Evolutionary conservation across 2,329 filamentous ascomycete species (phyloP).

Genomic region (Fusarium acutatum): DNA sequence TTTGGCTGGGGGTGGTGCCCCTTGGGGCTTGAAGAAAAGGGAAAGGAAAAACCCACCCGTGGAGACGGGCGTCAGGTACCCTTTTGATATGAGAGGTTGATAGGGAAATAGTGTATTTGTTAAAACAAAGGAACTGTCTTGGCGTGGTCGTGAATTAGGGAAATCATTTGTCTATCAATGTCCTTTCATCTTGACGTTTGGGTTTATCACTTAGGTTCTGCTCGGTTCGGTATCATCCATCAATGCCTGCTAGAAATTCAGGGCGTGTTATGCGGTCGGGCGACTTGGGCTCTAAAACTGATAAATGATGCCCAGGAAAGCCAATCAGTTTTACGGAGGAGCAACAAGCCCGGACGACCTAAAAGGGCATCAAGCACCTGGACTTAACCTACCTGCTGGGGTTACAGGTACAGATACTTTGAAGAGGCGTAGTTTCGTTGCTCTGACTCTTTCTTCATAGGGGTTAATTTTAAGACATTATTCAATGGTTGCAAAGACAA

Average conservation of each 20-base stretch:
- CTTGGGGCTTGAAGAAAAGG: constrained; percentile 14
- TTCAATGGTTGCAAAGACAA: background rate
- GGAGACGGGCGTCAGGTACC: constrained; percentile 22
- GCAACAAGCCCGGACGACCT: background rate
- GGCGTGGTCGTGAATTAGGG: background rate
- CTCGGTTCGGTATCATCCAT: background rate
- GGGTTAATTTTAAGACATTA: constrained; percentile 10
- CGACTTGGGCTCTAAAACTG: constrained; percentile 6
- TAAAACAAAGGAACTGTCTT: background rate
- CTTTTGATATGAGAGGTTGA: background rate
- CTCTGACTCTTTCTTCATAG: constrained; percentile 19
- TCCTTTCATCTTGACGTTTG: background rate
- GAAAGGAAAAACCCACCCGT: constrained; percentile 19
- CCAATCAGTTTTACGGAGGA: constrained; percentile 22
- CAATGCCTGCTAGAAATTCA: constrained; percentile 5
- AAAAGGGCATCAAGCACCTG: constrained; percentile 21
- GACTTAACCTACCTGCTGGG: background rate
- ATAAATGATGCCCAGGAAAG: background rate
- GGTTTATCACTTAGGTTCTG: background rate
- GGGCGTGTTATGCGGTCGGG: constrained; percentile 9
- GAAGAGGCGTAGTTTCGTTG: background rate
- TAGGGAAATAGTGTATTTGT: background rate
- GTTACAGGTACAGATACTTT: constrained; percentile 6
- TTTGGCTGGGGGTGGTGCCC: background rate
- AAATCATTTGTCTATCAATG: background rate